Conservation (phyloP, 768 basidiomycete species). For the Amanita rimosa region DNA sequence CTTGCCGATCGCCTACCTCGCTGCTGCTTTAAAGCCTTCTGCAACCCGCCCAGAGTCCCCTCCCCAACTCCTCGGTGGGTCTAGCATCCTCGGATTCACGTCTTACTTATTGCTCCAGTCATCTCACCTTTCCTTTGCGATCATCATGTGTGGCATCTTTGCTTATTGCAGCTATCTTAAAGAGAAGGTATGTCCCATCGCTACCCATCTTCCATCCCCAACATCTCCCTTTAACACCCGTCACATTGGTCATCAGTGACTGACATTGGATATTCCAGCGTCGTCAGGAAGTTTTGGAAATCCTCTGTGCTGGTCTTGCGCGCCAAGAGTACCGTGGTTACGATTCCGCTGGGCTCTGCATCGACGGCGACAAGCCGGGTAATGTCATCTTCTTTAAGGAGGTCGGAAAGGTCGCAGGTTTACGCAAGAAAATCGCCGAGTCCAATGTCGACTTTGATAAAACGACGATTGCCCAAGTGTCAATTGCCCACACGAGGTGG, state of each 20-base stretch:
- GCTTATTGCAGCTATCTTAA: constrained; percentile 90
- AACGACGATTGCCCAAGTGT: constrained; percentile 76
- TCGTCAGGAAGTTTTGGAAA: constrained; percentile 85
- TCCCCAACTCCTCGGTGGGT: not conserved
- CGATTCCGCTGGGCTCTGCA: constrained; percentile 84
- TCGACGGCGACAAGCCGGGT: constrained; percentile 84
- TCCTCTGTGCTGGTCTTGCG: constrained; percentile 82
- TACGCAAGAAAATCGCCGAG: constrained; percentile 79
- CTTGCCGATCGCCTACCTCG: not conserved
- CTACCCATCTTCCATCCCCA: not conserved
- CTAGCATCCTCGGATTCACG: not conserved
- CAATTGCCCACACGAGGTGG: constrained; percentile 99
- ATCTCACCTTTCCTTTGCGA: not conserved
- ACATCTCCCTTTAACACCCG: not conserved
- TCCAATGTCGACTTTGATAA: constrained; percentile 65
- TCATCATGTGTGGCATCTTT: constrained; percentile 89
- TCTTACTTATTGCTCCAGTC: not conserved
- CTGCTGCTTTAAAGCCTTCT: constrained; percentile 5
- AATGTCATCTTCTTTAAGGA: constrained; percentile 86
- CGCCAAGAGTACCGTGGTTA: constrained; percentile 98
- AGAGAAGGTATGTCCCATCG: constrained; percentile 64
- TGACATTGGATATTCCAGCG: constrained; percentile 34
- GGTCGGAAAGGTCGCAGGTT: constrained; percentile 92
- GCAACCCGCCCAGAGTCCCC: not conserved
- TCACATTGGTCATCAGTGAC: not conserved